phyloP scores from a whole-genome alignment of 495 filamentous ascomycete species.

The Penicillium goetzii region DNA sequence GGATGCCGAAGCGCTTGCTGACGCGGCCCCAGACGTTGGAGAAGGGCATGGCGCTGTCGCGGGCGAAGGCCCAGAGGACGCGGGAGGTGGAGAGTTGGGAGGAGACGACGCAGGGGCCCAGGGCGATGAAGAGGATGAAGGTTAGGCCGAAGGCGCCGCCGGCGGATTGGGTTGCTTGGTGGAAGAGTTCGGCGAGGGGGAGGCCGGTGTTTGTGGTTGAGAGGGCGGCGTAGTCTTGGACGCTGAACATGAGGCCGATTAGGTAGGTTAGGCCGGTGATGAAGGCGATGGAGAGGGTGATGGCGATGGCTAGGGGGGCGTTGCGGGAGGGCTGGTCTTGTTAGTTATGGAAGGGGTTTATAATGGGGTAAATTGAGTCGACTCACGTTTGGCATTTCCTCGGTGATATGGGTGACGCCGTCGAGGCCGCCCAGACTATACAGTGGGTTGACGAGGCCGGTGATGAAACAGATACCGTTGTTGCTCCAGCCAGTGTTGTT shows the following conservation, averaged over 20 bases:
- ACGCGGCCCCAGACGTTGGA: constrained; percentile 7
- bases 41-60: constrained; percentile 9
- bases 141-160: constrained; percentile 10
- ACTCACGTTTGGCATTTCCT: constrained; percentile 11
- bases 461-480: constrained; percentile 11
- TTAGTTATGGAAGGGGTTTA: not conserved
- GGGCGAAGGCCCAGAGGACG: constrained; percentile 11
- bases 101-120: constrained; percentile 2
- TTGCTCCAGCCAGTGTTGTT: constrained; percentile 12
- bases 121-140: constrained; percentile 11
- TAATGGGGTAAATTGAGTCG: not conserved
- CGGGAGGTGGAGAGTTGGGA: constrained; percentile 8
- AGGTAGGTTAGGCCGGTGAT: constrained; percentile 9
- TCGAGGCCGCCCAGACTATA: constrained; percentile 10
- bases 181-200: constrained; percentile 10
- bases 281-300: constrained; percentile 8
- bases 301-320: constrained; percentile 7
- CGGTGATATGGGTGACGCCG: constrained; percentile 9
- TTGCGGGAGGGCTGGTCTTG: constrained; percentile 2
- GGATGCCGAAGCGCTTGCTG: constrained; percentile 2
- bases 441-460: constrained; percentile 11
- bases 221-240: constrained; percentile 9
- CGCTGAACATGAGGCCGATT: constrained; percentile 11
- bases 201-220: constrained; percentile 11
- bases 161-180: constrained; percentile 9